Evolutionary conservation across 31 red algal species (phyloP), one percentile per base, ranked within the genome.

Genomic region (Asparagopsis taxiformis): DNA sequence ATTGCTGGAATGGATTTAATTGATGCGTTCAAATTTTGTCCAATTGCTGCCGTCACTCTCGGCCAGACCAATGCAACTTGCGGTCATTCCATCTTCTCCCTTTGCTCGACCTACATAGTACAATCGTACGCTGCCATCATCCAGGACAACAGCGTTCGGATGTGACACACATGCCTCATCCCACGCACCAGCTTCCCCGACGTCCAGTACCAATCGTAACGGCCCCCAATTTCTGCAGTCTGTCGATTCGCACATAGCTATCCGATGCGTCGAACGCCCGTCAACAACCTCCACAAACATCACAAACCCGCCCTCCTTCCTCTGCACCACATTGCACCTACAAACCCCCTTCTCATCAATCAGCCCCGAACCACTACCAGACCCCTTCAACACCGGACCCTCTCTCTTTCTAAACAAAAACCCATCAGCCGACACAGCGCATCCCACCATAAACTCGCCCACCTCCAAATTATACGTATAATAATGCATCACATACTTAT

Each of bases 401-500:
- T 46, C 55, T 25, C 36, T 41, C 41, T 56, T 82, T 34, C 59
- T 53, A 70, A 82, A 82, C 31, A 10, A 13, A 19, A 82, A 22
- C 21, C 68, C 80, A 59, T 84, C 80, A 4, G 44, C 1, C 31
- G 68, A 74, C 41, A 74, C 25, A 24, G 80, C 80, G 6, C 59
- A 25, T 20, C 80, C 80, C 5, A 84, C 31, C 59, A 49, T 44
- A 28, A 63, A 84, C 44, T 36, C 34, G 16, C 48, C 59, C 1
- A 36, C 2, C 31, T 59, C 2, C 30, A 22, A 19, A 22, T 65
- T 38, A 67, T 51, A 84, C 3, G 59, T 68, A 59, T 59, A 57
- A 36, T 84, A 84, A 51, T 74, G 62, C 80, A 84, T 84, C 31
- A 74, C 59, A 39, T 74, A 84, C n/a, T 52, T 25, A 7, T n/a